A percentile compares a stretch with the other conserved stretches of the same genome.
Conservation (phyloP, 805 yeast species). For the Saturnispora dispora region DNA sequence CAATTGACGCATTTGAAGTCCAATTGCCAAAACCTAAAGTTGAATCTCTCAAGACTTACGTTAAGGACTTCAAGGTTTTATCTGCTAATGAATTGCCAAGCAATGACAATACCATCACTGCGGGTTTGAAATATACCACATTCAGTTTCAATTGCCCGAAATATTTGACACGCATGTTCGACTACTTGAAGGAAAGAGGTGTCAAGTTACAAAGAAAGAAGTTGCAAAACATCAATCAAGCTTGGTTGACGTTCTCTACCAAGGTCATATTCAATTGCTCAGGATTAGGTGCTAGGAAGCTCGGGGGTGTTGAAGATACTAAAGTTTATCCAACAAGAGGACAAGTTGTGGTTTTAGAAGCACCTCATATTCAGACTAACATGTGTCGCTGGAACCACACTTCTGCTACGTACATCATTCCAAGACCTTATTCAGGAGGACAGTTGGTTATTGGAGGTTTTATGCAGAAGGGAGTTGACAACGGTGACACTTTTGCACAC, state of each 20-base stretch:
- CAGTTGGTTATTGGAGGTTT: slow-evolving; percentile 70
- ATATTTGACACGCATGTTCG: slow-evolving; percentile 39
- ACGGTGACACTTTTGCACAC: slow-evolving; percentile 44
- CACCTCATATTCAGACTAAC: slow-evolving; percentile 57
- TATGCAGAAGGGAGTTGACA: slow-evolving; percentile 52
- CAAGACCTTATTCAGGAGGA: slow-evolving; percentile 56
- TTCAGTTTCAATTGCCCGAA: slow-evolving; percentile 69
- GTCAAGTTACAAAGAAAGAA: slow-evolving; percentile 40
- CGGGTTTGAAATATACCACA: slow-evolving; percentile 47
- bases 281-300: slow-evolving; percentile 54
- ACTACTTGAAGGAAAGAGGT: slow-evolving; percentile 37
- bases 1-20: slow-evolving; percentile 49
- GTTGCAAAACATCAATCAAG: slow-evolving; percentile 48
- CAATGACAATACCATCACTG: slow-evolving; percentile 32
- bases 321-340: slow-evolving; percentile 66
- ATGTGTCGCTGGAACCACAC: slow-evolving; percentile 48
- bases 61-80: slow-evolving; percentile 38
- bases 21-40: slow-evolving; percentile 39
- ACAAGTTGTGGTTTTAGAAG: slow-evolving; percentile 62
- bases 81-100: slow-evolving; percentile 34
- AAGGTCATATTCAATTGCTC: slow-evolving; percentile 61
- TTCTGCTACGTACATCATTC: slow-evolving; percentile 58
- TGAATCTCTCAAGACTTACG: slow-evolving; percentile 37
- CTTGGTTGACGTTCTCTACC: slow-evolving; percentile 29
- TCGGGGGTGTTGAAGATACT: slow-evolving; percentile 58